Evolutionary conservation across 2,329 filamentous ascomycete species (phyloP).

Genomic region (Ilyonectria destructans): DNA sequence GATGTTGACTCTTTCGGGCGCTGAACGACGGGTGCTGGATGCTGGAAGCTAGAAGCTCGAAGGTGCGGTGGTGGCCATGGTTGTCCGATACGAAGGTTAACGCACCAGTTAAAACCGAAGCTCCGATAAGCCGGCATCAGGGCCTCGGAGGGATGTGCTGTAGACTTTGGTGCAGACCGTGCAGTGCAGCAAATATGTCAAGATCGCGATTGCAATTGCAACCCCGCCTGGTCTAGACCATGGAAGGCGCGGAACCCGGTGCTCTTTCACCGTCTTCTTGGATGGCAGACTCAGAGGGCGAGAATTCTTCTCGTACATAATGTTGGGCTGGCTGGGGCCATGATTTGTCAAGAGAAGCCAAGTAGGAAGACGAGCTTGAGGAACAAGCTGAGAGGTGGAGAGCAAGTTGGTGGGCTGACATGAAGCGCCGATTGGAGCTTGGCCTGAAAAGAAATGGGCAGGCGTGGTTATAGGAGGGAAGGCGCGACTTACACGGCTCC

Average conservation of each 20-base stretch:
- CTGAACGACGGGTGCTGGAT: not conserved
- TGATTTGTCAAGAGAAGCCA: constrained; percentile 24
- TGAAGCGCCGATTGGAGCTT: constrained; percentile 28
- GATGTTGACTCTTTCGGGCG: constrained; percentile 1
- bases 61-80: not conserved
- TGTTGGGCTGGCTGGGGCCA: constrained; percentile 10
- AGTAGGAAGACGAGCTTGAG: constrained; percentile 16
- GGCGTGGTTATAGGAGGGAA: constrained; percentile 21
- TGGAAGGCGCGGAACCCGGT: not conserved
- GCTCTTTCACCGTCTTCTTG: constrained; percentile 15
- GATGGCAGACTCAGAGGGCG: not conserved
- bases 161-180: not conserved
- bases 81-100: constrained; percentile 1
- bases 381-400: constrained; percentile 14
- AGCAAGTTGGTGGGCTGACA: constrained; percentile 27
- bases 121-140: constrained; percentile 14
- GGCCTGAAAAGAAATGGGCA: constrained; percentile 13
- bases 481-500: constrained; percentile 25
- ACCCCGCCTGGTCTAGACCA: constrained; percentile 1
- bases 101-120: constrained; percentile 23
- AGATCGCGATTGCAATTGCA: constrained; percentile 7
- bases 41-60: not conserved
- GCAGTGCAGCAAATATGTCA: not conserved
- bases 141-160: not conserved
- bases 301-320: not conserved